These are phyloP conservation scores for Cynanchum wilfordii DNA, from an alignment of 257 asterid species.

Conservation along the genomic window DNA sequence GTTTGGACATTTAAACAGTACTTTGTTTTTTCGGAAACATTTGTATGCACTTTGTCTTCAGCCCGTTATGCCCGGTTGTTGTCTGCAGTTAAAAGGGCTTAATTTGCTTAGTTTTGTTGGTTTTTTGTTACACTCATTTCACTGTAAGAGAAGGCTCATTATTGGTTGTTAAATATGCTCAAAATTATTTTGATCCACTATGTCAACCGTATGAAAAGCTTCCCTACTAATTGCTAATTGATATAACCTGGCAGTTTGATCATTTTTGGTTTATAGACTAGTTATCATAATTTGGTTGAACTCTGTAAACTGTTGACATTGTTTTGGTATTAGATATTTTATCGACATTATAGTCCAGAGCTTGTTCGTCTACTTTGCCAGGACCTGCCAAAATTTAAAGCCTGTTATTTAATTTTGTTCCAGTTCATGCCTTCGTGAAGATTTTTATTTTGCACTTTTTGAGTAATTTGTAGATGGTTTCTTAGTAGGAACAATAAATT, in stretches of 20 bases:
- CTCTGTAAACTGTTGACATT: not conserved
- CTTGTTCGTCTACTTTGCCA: not conserved
- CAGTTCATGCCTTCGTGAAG: not conserved
- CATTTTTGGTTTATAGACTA: not conserved
- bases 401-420: not conserved
- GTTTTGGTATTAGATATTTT: not conserved
- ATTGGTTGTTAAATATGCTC: not conserved
- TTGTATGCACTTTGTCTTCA: not conserved
- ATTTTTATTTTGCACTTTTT: conserved; percentile 4
- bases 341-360: not conserved
- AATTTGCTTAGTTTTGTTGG: not conserved
- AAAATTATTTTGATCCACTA: not conserved
- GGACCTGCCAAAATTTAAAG: not conserved
- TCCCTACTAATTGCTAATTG: not conserved
- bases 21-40: conserved; percentile 7
- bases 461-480: not conserved
- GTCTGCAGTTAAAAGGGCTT: not conserved
- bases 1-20: not conserved
- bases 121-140: not conserved
- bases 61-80: not conserved
- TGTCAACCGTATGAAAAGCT: conserved; percentile 1
- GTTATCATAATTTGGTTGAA: conserved; percentile 11
- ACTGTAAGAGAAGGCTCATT: no score
- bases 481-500: not conserved
- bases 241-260: not conserved